These are phyloP conservation scores for Ceratocystis variospora DNA, from an alignment of 2,329 filamentous ascomycete genomes.

Conservation along the genomic window DNA sequence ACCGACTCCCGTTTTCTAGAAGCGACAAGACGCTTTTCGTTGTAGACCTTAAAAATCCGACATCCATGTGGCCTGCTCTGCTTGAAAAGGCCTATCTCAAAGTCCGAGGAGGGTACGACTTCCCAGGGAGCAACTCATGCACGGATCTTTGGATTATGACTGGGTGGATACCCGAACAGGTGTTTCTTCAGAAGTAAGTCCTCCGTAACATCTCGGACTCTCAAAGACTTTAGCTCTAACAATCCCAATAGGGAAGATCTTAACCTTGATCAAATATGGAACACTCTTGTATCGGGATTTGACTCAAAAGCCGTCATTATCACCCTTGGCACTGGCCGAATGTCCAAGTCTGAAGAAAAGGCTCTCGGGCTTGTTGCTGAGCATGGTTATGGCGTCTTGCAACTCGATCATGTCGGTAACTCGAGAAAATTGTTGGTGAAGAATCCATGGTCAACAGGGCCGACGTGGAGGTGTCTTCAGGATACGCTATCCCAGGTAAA, in stretches of 20 bases:
- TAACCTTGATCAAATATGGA: constrained; percentile 64
- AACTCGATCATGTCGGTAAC: constrained; percentile 50
- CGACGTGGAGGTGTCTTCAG: constrained; percentile 15
- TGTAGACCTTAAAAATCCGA: constrained; percentile 67
- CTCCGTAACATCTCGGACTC: background rate
- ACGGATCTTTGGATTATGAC: constrained; percentile 88
- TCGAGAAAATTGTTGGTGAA: constrained; percentile 68
- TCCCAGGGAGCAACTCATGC: constrained; percentile 91
- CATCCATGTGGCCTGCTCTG: constrained; percentile 79
- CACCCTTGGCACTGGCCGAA: constrained; percentile 76
- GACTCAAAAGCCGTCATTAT: constrained; percentile 67
- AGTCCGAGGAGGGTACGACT: constrained; percentile 89
- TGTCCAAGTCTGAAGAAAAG: constrained; percentile 63
- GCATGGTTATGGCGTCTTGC: constrained; percentile 86
- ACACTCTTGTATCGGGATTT: constrained; percentile 59
- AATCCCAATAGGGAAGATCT: constrained; percentile 51
- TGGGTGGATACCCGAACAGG: constrained; percentile 92
- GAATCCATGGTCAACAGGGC: constrained; percentile 83
- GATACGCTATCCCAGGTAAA: constrained; percentile 17
- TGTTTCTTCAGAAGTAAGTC: constrained; percentile 64
- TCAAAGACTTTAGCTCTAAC: background rate
- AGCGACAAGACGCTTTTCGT: constrained; percentile 70
- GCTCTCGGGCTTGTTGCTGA: constrained; percentile 72
- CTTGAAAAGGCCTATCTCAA: constrained; percentile 96
- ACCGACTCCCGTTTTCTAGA: constrained; percentile 66